Percentiles rank a stretch among this genome's conserved stretches.
Conservation (phyloP, 1,139 yeast species). For the Protomyces macrosporus region DNA sequence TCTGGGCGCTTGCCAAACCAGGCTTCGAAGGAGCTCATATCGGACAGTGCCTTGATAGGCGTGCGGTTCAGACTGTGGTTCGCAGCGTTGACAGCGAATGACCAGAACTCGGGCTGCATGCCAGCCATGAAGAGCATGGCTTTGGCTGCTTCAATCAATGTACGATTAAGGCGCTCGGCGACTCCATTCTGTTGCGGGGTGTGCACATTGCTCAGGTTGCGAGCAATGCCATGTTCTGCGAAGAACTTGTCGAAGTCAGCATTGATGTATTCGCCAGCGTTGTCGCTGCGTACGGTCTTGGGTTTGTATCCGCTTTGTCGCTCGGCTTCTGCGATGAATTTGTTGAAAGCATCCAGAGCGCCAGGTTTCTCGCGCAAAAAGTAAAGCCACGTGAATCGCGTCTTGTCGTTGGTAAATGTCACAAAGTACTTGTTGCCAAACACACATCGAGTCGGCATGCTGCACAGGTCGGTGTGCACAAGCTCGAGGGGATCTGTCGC, state of each 20-base stretch:
- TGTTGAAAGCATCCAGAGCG: not conserved
- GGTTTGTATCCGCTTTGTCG: not conserved
- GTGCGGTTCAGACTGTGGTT: not conserved
- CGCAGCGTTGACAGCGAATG: not conserved
- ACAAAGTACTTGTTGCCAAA: not conserved
- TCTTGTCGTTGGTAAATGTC: not conserved
- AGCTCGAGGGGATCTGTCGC: not conserved
- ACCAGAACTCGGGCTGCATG: not conserved
- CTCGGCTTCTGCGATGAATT: not conserved
- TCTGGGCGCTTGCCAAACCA: not conserved
- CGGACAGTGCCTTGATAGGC: not conserved
- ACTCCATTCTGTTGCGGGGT: conserved; percentile 28
- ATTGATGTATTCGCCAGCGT: not conserved
- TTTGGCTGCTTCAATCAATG: conserved; percentile 9
- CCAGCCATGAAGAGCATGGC: not conserved
- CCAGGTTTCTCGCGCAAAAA: no score
- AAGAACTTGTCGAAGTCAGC: not conserved
- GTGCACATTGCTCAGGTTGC: not conserved
- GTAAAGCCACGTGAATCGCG: no score
- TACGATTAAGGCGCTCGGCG: conserved; percentile 26
- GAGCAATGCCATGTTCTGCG: not conserved
- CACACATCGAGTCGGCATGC: not conserved
- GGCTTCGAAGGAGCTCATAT: not conserved
- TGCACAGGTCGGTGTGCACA: not conserved
- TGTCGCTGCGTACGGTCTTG: not conserved